Evolutionary conservation across 805 yeast genomes (phyloP).

Genomic region (Metschnikowia amazonensis): DNA sequence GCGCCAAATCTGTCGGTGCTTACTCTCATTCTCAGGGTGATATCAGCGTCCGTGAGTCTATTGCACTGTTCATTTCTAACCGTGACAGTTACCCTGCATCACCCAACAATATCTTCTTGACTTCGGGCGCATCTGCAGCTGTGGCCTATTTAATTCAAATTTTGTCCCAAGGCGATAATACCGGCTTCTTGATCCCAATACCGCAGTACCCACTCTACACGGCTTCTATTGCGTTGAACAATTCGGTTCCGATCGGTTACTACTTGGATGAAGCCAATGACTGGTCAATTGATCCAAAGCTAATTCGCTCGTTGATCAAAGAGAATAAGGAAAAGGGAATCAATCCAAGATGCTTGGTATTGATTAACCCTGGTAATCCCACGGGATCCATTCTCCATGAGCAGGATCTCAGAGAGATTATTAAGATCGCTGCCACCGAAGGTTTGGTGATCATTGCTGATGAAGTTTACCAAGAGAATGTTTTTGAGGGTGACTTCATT

Average conservation of each 20-base stretch:
- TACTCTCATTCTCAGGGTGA: slow-evolving; percentile 94
- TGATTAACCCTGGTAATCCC: slow-evolving; percentile 98
- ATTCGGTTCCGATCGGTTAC: slow-evolving; percentile 82
- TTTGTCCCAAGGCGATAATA: slow-evolving; percentile 58
- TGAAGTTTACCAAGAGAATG: slow-evolving; percentile 95
- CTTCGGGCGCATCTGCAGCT: slow-evolving; percentile 94
- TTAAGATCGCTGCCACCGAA: slow-evolving; percentile 77
- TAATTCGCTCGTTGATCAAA: slow-evolving; percentile 52
- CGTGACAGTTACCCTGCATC: slow-evolving; percentile 71
- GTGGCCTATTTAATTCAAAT: slow-evolving; percentile 76
- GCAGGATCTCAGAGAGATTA: slow-evolving; percentile 64
- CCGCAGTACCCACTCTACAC: slow-evolving; percentile 98
- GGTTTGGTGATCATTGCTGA: slow-evolving; percentile 90
- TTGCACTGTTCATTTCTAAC: slow-evolving; percentile 71
- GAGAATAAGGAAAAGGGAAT: slow-evolving; percentile 51
- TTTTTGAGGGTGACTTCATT: slow-evolving; percentile 75
- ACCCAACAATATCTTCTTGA: slow-evolving; percentile 73
- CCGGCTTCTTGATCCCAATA: slow-evolving; percentile 88
- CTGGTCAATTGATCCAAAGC: slow-evolving; percentile 79
- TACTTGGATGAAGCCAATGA: slow-evolving; percentile 72
- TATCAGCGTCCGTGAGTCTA: slow-evolving; percentile 61
- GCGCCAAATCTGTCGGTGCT: slow-evolving; percentile 87
- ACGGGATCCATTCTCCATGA: slow-evolving; percentile 80
- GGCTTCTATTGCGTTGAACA: slow-evolving; percentile 84
- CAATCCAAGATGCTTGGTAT: slow-evolving; percentile 74